These are phyloP conservation scores for Acanthamoeba castellanii DNA, from an alignment of 208 protist species.

Conservation along the genomic window DNA sequence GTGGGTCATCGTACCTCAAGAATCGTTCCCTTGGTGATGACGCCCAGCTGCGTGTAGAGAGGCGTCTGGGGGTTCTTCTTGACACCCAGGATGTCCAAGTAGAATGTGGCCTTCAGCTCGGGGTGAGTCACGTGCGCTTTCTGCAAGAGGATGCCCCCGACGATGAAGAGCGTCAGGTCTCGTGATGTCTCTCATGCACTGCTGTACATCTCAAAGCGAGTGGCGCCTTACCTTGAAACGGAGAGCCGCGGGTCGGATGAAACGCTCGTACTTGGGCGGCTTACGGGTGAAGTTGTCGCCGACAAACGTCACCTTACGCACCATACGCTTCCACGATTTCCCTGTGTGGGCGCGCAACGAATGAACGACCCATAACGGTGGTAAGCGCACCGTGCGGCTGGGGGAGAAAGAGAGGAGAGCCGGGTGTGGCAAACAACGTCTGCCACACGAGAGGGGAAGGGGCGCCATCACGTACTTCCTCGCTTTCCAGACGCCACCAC, in stretches of 20 bases:
- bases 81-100: constrained; percentile 99
- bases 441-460: background rate
- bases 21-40: constrained; percentile 99
- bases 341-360: constrained; percentile 77
- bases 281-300: constrained; percentile 99
- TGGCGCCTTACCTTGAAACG: constrained; percentile 89
- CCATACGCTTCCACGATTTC: constrained; percentile 99
- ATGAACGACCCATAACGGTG: background rate
- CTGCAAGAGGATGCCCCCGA: background rate
- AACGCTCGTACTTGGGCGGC: constrained; percentile 99
- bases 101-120: constrained; percentile 99
- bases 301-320: constrained; percentile 99
- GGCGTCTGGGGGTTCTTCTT: constrained; percentile 99
- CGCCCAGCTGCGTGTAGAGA: constrained; percentile 99
- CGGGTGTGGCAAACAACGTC: no score
- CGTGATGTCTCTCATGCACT: background rate
- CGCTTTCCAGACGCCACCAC: constrained; percentile 96
- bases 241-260: constrained; percentile 99
- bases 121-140: constrained; percentile 99
- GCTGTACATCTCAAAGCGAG: no score
- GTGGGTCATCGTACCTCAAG: constrained; percentile 94
- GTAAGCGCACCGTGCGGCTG: no score
- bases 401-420: no score
- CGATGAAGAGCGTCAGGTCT: background rate
- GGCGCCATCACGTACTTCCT: constrained; percentile 83